Evolutionary conservation across 1,284 basidiomycete species (phyloP), one percentile per base, ranked within the genome.

Genomic region (Cerrena zonata): DNA sequence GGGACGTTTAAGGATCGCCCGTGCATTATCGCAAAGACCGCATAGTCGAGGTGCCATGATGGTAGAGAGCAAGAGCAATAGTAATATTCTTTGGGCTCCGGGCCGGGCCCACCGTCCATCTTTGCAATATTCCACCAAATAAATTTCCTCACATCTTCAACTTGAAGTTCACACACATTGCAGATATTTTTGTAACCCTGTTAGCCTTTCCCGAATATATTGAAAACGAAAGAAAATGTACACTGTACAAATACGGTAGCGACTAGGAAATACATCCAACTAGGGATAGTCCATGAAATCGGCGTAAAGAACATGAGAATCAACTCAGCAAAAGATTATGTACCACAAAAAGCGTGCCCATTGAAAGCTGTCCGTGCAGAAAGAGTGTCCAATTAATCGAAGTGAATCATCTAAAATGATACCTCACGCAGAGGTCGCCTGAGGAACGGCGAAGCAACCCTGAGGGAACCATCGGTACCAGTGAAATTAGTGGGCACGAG

Each of bases 1-100:
- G 10, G 95, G 95, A 19, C 95, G 78, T 62, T 92, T 94, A 37
- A 99, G 72, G 55, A 98, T 94, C 0, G 95, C 92, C 48, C 86
- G 83, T 1, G 85, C 73, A 2, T 76, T 80, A 22, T 78, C 69
- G 70, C 94, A 97, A 26, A 95, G 77, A 5, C 78, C 80, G 61
- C 91, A 93, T 36, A 67, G 70, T 57, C 78, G 75, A 4, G 86
- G 84, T 18, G 87, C 75, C 89, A 90, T 89, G 59, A 34, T 56
- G 52, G 7, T 42, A 13, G 30, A 15, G 30, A 34, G 30, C 7
- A 34, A 34, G 30, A 34, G 15, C 15, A 34, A 7, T 7, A 34
- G n/a, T n/a, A n/a, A n/a, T n/a, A n/a, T n/a, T n/a, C n/a, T n/a
- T n/a, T n/a, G n/a, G n/a, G n/a, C n/a, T n/a, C n/a, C n/a, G 30